Percentiles rank a stretch among this genome's conserved stretches.
phyloP scores from a whole-genome alignment of 1,284 basidiomycete species.

The Microbotryum scabiosae region DNA sequence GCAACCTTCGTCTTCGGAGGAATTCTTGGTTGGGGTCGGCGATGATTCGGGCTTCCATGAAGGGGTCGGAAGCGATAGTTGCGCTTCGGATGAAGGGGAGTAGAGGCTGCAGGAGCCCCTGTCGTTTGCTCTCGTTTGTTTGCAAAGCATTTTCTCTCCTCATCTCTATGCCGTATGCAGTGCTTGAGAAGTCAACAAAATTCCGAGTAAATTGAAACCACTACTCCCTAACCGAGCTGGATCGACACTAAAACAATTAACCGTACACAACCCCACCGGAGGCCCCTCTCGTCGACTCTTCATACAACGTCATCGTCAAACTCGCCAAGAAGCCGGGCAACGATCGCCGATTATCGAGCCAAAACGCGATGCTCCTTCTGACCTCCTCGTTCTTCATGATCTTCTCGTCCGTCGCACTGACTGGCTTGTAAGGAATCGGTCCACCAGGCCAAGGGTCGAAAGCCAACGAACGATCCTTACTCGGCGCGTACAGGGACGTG shows the following conservation, averaged over 20 bases:
- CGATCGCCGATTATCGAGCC: constrained; percentile 27
- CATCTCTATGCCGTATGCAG: neutral
- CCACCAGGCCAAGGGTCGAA: constrained; percentile 31
- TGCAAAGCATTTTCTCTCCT: too few relatives aligned
- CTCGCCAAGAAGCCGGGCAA: constrained; percentile 34
- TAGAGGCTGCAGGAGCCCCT: neutral
- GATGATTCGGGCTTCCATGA: too few relatives aligned
- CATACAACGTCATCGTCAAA: constrained; percentile 32
- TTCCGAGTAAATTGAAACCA: too few relatives aligned
- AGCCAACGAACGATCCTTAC: constrained; percentile 38
- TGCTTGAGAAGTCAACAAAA: neutral
- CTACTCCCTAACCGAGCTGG: too few relatives aligned
- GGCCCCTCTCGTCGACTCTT: constrained; percentile 25
- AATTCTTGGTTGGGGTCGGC: too few relatives aligned
- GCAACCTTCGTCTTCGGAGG: too few relatives aligned
- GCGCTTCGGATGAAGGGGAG: too few relatives aligned
- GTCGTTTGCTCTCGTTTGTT: neutral
- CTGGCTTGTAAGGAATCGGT: constrained; percentile 30
- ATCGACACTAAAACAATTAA: neutral
- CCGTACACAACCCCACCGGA: constrained; percentile 11
- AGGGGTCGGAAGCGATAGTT: too few relatives aligned
- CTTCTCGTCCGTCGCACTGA: constrained; percentile 27
- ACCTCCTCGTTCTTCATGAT: constrained; percentile 29
- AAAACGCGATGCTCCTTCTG: constrained; percentile 27
- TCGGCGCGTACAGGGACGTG: constrained; percentile 59